A percentile compares a stretch with the other conserved stretches of the same genome.
Conservation (phyloP, 345 rosid genomes). For the Aquilaria yunnanensis region DNA sequence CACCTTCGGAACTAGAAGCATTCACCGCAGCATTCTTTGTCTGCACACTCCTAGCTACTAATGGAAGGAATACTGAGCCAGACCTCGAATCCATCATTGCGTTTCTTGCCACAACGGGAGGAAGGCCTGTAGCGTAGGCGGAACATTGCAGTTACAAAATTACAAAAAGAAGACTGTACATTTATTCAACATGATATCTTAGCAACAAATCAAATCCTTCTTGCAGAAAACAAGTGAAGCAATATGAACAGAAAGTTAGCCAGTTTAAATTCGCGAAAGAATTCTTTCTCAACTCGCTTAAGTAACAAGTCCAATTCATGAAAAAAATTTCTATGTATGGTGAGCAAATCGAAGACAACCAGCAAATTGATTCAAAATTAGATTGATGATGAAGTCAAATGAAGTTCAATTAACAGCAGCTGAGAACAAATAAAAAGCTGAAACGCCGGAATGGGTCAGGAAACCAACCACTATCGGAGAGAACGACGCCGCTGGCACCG, state of each 20-base stretch:
- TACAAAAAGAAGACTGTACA: neutral
- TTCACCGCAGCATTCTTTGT: constrained; percentile 47
- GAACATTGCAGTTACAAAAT: constrained; percentile 5
- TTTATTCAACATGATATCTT: neutral
- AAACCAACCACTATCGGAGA: constrained; percentile 77
- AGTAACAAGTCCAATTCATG: no score
- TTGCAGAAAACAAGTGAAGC: no score
- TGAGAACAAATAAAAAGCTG: neutral
- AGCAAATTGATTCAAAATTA: neutral
- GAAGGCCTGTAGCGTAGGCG: constrained; percentile 57
- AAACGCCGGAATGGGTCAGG: neutral
- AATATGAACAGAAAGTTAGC: no score
- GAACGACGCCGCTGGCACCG: constrained; percentile 83
- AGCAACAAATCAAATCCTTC: neutral
- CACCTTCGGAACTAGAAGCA: constrained; percentile 91
- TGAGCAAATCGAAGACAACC: no score
- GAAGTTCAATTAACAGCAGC: no score
- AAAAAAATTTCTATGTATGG: no score
- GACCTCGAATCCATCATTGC: constrained; percentile 66
- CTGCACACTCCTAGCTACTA: constrained; percentile 77
- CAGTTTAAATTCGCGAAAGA: no score
- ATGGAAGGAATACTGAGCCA: constrained; percentile 70
- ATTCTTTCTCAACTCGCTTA: no score
- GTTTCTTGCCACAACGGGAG: constrained; percentile 85
- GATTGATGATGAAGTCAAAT: neutral